phyloP scores from a whole-genome alignment of 2,329 filamentous ascomycete genomes.

The Madurella fahalii region DNA sequence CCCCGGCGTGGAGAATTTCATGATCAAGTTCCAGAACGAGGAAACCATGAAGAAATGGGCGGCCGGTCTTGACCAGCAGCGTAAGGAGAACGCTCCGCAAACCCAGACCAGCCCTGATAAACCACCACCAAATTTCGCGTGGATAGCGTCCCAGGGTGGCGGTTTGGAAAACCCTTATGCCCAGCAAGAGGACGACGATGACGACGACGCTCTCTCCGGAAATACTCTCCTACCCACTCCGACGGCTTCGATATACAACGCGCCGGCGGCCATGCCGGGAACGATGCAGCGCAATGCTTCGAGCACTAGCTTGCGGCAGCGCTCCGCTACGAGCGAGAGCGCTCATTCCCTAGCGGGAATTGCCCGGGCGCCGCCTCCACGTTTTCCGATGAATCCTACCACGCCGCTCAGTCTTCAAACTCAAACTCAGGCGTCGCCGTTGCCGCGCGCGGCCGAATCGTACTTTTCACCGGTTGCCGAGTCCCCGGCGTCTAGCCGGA shows the following conservation, averaged over 20 bases:
- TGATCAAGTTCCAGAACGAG: slow-evolving; percentile 89
- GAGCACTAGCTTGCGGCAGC: slow-evolving; percentile 67
- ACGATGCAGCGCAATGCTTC: slow-evolving; percentile 64
- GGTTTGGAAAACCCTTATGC: slow-evolving; percentile 79
- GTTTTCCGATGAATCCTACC: slow-evolving; percentile 62
- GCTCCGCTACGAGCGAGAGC: slow-evolving; percentile 72
- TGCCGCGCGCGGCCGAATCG: slow-evolving; percentile 64
- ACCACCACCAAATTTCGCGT: slow-evolving; percentile 70
- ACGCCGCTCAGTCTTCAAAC: slow-evolving; percentile 66
- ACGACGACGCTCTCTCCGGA: slow-evolving; percentile 37
- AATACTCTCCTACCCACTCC: slow-evolving; percentile 21
- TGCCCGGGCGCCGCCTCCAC: slow-evolving; percentile 59
- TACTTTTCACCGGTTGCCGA: slow-evolving; percentile 90
- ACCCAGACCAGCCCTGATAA: slow-evolving; percentile 45
- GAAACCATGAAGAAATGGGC: slow-evolving; percentile 94
- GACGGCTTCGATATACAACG: slow-evolving; percentile 35
- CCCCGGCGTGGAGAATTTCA: slow-evolving; percentile 90
- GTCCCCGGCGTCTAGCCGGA: slow-evolving; percentile 70
- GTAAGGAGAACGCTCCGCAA: slow-evolving; percentile 56
- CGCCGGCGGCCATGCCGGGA: slow-evolving; percentile 34
- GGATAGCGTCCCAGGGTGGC: slow-evolving; percentile 64
- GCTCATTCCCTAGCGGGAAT: slow-evolving; percentile 54
- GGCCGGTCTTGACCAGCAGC: slow-evolving; percentile 70
- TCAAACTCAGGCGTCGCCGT: slow-evolving; percentile 54
- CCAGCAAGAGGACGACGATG: slow-evolving; percentile 59